Conservation (phyloP, 2,329 filamentous ascomycete species). For the Mycosphaerella arachidis region DNA sequence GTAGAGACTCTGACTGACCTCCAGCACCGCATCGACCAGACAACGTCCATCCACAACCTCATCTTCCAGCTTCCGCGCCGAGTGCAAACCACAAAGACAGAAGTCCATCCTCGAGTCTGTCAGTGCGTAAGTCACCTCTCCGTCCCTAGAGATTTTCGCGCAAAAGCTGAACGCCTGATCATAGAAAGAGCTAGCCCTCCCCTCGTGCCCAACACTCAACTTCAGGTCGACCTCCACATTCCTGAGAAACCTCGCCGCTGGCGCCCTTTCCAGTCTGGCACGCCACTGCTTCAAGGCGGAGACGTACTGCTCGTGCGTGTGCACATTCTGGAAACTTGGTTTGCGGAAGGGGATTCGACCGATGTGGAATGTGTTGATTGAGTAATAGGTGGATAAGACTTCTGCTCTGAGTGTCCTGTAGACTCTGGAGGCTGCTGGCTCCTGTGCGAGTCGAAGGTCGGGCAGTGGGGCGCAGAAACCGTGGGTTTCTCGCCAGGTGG, state of each 20-base stretch:
- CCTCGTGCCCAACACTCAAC: neutral
- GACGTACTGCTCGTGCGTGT: neutral
- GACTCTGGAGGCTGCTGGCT: neutral
- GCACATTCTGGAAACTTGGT: neutral
- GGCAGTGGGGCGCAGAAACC: neutral
- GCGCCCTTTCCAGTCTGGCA: neutral
- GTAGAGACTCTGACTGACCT: neutral
- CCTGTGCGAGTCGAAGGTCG: neutral
- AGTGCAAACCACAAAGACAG: neutral
- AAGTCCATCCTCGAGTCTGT: neutral
- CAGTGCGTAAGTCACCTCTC: neutral
- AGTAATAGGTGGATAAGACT: neutral
- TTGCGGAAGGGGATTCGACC: neutral
- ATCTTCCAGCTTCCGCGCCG: neutral
- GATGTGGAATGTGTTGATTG: neutral
- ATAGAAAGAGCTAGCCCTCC: neutral
- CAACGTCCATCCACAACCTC: neutral
- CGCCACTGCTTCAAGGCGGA: neutral
- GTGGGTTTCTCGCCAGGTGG: neutral
- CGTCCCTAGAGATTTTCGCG: neutral
- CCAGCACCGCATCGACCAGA: neutral
- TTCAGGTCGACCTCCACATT: neutral
- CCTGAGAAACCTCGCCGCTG: neutral
- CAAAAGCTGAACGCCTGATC: neutral
- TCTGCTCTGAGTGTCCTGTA: neutral